Percentiles rank a stretch among this genome's conserved stretches.
These are phyloP conservation scores for Lactuca sativa DNA, from an alignment of 129 eudicot genomes.

Conservation along the genomic window DNA sequence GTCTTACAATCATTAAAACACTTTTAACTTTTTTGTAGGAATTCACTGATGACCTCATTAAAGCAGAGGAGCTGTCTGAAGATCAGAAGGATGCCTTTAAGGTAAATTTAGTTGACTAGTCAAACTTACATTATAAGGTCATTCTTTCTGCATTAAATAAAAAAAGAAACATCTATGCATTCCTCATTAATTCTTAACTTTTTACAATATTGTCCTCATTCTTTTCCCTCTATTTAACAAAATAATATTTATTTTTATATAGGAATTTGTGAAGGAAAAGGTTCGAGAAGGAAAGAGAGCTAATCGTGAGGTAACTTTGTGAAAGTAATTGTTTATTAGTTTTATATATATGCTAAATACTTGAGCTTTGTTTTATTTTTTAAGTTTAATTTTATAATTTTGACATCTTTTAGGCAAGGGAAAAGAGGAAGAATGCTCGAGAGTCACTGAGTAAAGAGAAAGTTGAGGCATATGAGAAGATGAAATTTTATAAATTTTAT, in stretches of 20 bases:
- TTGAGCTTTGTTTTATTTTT: not conserved
- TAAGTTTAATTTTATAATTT: not conserved
- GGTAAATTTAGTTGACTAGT: slow-evolving; percentile 35
- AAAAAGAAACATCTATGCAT: too few relatives aligned
- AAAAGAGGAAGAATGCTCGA: slow-evolving; percentile 65
- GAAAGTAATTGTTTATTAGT: not conserved
- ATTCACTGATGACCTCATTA: slow-evolving; percentile 64
- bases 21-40: slow-evolving; percentile 44
- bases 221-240: not conserved
- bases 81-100: slow-evolving; percentile 81
- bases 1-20: not conserved
- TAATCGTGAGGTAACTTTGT: slow-evolving; percentile 75
- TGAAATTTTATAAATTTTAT: slow-evolving; percentile 90
- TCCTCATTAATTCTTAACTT: too few relatives aligned
- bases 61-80: slow-evolving; percentile 61
- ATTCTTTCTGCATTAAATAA: not conserved
- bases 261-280: slow-evolving; percentile 74
- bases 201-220: too few relatives aligned
- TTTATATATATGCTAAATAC: too few relatives aligned
- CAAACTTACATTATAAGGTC: too few relatives aligned
- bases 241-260: not conserved
- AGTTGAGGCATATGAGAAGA: slow-evolving; percentile 66
- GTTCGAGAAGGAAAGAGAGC: slow-evolving; percentile 79
- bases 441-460: slow-evolving; percentile 69
- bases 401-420: slow-evolving; percentile 56